Conservation (phyloP, 257 asterid species). For the Petunia axillaris region DNA sequence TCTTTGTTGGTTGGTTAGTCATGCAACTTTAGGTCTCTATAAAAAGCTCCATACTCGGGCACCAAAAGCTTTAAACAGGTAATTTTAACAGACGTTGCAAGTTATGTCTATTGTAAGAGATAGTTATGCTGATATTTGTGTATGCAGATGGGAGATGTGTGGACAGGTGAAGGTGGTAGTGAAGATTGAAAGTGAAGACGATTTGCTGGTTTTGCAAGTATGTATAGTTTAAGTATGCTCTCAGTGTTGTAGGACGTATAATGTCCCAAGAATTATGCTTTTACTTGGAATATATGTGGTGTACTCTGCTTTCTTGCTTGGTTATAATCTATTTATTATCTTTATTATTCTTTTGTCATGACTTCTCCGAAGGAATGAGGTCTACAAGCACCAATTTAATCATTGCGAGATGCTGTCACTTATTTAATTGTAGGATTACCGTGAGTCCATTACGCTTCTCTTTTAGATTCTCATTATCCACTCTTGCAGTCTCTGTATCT, state of each 20-base stretch:
- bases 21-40: conserved; percentile 93
- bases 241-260: background rate
- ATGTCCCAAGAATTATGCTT: background rate
- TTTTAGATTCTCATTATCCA: background rate
- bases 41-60: conserved; percentile 80
- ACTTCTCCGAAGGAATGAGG: too few species aligned
- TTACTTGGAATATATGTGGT: background rate
- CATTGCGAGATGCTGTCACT: too few species aligned
- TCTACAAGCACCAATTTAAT: too few species aligned
- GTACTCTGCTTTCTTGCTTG: conserved; percentile 12
- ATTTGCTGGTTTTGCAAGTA: conserved; percentile 85
- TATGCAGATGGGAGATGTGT: conserved; percentile 97
- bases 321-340: conserved; percentile 3
- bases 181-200: conserved; percentile 87
- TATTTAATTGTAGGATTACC: too few species aligned
- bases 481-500: background rate
- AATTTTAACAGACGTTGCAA: conserved; percentile 23
- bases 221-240: conserved; percentile 19
- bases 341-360: background rate
- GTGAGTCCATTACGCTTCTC: too few species aligned
- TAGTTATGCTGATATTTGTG: conserved; percentile 21
- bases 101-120: conserved; percentile 10
- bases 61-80: conserved; percentile 87
- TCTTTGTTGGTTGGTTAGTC: conserved; percentile 51
- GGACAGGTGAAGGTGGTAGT: conserved; percentile 99